Evolutionary conservation across 495 filamentous ascomycete genomes (phyloP).

Genomic region (Diplogelasinospora grovesii): DNA sequence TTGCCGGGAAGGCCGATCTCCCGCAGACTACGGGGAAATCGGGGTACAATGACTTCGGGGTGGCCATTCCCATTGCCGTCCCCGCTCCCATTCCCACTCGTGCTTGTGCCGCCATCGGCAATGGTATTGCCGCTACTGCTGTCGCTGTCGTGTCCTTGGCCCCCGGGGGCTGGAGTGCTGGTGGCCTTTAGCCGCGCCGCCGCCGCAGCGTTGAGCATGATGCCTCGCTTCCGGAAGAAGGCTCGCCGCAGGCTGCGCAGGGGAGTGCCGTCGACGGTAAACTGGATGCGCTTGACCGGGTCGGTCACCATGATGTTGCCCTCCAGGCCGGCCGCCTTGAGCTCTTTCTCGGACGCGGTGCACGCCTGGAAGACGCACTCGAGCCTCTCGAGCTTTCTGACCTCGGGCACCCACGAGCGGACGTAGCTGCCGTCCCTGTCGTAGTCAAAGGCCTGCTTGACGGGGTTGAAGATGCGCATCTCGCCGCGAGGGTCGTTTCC

Average conservation of each 20-base stretch:
- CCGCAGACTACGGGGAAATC: no score
- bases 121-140: neutral
- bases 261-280: constrained; percentile 40
- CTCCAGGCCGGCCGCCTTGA: constrained; percentile 42
- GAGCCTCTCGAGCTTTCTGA: constrained; percentile 41
- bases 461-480: constrained; percentile 62
- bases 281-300: constrained; percentile 52
- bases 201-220: no score
- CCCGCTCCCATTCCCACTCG: neutral
- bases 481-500: constrained; percentile 65
- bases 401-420: constrained; percentile 57
- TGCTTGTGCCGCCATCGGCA: neutral
- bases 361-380: constrained; percentile 60
- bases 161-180: neutral
- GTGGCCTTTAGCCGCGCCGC: neutral
- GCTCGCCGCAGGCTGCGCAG: constrained; percentile 21
- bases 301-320: constrained; percentile 48
- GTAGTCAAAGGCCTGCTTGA: constrained; percentile 66
- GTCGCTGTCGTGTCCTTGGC: neutral
- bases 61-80: neutral
- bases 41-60: no score
- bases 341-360: constrained; percentile 46
- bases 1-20: no score
- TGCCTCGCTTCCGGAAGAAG: constrained; percentile 24
- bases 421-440: constrained; percentile 60